A percentile compares a stretch with the other conserved stretches of the same genome.
phyloP scores from a whole-genome alignment of 441 rosid genomes.

The Breynia disticha region DNA sequence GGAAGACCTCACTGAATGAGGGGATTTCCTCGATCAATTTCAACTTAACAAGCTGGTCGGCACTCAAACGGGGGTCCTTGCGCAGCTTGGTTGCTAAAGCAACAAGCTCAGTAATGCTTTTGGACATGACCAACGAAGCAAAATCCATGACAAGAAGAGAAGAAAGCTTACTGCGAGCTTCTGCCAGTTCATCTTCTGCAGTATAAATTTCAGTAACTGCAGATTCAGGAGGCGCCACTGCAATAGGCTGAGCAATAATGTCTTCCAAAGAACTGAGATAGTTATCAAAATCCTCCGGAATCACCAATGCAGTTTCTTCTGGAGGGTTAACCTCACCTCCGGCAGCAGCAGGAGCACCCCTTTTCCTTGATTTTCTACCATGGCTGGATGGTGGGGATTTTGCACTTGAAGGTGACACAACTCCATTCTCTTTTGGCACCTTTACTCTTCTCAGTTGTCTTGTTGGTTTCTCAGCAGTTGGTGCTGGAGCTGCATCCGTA shows the following conservation, averaged over 20 bases:
- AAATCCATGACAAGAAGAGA: slow-evolving; percentile 49
- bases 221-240: slow-evolving; percentile 11
- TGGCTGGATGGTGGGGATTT: slow-evolving; percentile 22
- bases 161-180: slow-evolving; percentile 47
- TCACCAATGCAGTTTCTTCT: slow-evolving; percentile 11
- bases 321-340: slow-evolving; percentile 16
- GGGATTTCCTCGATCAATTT: slow-evolving; percentile 63
- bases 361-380: slow-evolving; percentile 26
- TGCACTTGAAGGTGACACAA: not conserved
- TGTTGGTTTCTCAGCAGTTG: slow-evolving; percentile 3
- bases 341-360: not conserved
- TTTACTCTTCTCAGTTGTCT: slow-evolving; percentile 1
- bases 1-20: slow-evolving; percentile 44
- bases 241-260: slow-evolving; percentile 39
- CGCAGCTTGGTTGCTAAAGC: slow-evolving; percentile 41
- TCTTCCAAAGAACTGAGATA: slow-evolving; percentile 54
- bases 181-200: slow-evolving; percentile 44
- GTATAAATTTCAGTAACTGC: slow-evolving; percentile 16
- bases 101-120: slow-evolving; percentile 35
- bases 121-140: slow-evolving; percentile 33
- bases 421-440: slow-evolving; percentile 18
- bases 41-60: slow-evolving; percentile 59
- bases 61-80: slow-evolving; percentile 41
- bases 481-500: not conserved
- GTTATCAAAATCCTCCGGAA: slow-evolving; percentile 58